Evolutionary conservation across 345 rosid genomes (phyloP).

Genomic region (Pistacia integerrima): DNA sequence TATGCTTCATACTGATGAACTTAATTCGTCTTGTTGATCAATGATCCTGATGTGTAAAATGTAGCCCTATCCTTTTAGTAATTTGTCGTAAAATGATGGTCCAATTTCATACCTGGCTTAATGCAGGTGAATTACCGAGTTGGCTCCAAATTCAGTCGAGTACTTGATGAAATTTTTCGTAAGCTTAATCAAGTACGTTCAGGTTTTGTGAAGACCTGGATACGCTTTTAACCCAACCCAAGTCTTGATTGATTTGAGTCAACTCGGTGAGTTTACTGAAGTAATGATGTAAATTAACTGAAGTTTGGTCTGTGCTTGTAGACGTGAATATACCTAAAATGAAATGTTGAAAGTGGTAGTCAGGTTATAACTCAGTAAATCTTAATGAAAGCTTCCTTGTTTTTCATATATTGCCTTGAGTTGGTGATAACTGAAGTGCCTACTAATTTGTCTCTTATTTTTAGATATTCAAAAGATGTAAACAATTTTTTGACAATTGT

Average conservation of each 20-base stretch:
- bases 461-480: background rate
- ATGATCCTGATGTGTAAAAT: too few species aligned
- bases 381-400: background rate
- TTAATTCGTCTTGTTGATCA: too few species aligned
- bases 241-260: slow-evolving; percentile 57
- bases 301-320: slow-evolving; percentile 1
- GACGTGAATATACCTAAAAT: background rate
- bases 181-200: slow-evolving; percentile 47
- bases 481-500: slow-evolving; percentile 19
- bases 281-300: slow-evolving; percentile 4
- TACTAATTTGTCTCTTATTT: background rate
- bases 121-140: too few species aligned
- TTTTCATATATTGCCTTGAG: background rate
- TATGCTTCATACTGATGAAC: too few species aligned
- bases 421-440: background rate
- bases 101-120: too few species aligned
- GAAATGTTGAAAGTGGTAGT: background rate
- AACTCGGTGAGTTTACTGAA: slow-evolving; percentile 46
- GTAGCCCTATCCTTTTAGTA: too few species aligned
- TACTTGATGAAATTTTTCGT: slow-evolving; percentile 46
- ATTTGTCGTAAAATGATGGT: too few species aligned
- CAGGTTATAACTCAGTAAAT: background rate
- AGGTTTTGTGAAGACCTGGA: slow-evolving; percentile 61
- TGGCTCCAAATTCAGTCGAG: slow-evolving; percentile 12
- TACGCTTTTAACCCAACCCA: slow-evolving; percentile 43